phyloP scores from a whole-genome alignment of 352 stramenopile genomes.

The Phytophthora pluvialis region DNA sequence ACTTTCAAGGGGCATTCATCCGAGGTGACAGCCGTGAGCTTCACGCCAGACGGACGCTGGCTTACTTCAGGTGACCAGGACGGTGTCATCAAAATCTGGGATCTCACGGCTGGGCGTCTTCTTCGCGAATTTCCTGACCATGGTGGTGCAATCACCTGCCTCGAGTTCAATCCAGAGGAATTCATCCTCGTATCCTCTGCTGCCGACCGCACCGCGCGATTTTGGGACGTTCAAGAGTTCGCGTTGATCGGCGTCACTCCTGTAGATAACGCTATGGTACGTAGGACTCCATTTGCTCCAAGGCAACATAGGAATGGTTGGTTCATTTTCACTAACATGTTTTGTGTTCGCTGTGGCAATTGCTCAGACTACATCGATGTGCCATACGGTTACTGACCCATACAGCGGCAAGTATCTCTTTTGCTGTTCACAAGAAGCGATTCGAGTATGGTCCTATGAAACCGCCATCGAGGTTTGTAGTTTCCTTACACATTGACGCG shows the following conservation, averaged over 20 bases:
- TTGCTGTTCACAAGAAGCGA: conserved; percentile 75
- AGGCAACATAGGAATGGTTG: not conserved
- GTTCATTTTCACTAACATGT: not conserved
- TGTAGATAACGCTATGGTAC: conserved; percentile 74
- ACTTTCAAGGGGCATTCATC: conserved; percentile 84
- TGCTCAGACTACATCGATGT: conserved; percentile 79
- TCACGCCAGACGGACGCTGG: conserved; percentile 85
- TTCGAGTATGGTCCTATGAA: conserved; percentile 89
- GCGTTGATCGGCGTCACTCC: conserved; percentile 80
- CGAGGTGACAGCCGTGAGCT: conserved; percentile 79
- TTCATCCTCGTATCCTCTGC: conserved; percentile 86
- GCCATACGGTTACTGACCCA: conserved; percentile 76
- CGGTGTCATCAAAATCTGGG: conserved; percentile 86
- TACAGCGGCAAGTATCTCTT: conserved; percentile 84
- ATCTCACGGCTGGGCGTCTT: conserved; percentile 80
- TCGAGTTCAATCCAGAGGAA: conserved; percentile 89
- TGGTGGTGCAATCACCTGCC: conserved; percentile 71
- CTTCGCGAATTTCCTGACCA: conserved; percentile 82
- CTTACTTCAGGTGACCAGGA: conserved; percentile 79
- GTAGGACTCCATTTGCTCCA: conserved; percentile 8
- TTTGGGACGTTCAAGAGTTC: conserved; percentile 90
- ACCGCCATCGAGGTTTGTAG: conserved; percentile 69
- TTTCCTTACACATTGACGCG: too few relatives aligned
- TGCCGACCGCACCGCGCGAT: conserved; percentile 78
- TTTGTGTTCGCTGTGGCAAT: not conserved